Evolutionary conservation across 1,139 yeast species (phyloP), one percentile per base, ranked within the genome.

Genomic region (Candida labiduridarum): DNA sequence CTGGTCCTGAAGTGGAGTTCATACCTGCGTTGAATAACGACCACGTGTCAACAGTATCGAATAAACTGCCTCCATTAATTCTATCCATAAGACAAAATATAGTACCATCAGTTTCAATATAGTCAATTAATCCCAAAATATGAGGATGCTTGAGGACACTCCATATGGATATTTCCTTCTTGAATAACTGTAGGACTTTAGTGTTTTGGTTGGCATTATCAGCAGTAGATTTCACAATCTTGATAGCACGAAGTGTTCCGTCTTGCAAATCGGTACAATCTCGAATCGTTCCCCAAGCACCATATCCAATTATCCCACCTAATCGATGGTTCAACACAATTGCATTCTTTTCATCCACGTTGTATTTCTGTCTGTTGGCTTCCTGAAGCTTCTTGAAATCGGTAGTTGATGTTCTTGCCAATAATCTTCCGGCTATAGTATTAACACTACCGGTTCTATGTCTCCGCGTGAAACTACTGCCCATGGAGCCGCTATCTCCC

Each of bases 231-330:
- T 81, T 79, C 31, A 91, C 91, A 43, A 91, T 84, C 64, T 91
- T 91, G 60, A 90, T 84, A 0, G 97, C 97, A 55, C 80, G 77
- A 0, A 77, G 68, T 6, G 70, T 68, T 1, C 84, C 84, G 45
- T 69, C 67, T 18, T 56, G 46, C 9, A 55, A 48, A 31, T 65
- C 70, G 43, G 60, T 62, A 55, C 95, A 89, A 64, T 88, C 95
- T 53, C 96, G 73, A n/a, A 92, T 87, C 33, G 87, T 81, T 3
- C 96, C 96, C 87, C 95, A 91, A 0, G 97, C 96, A 9, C 98
- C 98, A 62, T 82, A 83, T 0, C 97, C 97, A 55, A 91, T 85
- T n/a, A 87, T 80, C 57, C 83, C 84, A 0, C 96, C 96, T 40
- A 87, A 63, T 40, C 72, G 79, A 68, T 85, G 83, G 10, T 78